These are phyloP conservation scores for Rhododendron mucronatum DNA, from an alignment of 148 eudicot genomes.

Conservation along the genomic window DNA sequence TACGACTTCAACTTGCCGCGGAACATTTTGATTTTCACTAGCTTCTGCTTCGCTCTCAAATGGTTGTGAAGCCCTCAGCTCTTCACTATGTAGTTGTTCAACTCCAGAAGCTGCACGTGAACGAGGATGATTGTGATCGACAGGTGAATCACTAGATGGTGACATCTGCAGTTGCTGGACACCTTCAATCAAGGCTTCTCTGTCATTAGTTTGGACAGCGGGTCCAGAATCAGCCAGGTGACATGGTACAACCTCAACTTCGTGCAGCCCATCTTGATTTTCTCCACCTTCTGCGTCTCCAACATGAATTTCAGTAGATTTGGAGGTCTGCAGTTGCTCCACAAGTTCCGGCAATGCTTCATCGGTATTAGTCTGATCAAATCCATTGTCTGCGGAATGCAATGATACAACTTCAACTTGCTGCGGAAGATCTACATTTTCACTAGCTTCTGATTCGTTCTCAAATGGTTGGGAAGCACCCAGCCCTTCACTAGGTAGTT, in stretches of 20 bases:
- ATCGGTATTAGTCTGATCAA: not conserved
- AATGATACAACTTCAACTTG: constrained; percentile 18
- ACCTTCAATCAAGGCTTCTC: constrained; percentile 12
- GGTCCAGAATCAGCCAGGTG: constrained; percentile 9
- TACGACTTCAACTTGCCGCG: constrained; percentile 13
- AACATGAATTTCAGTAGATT: constrained; percentile 13
- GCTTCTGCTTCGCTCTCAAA: not conserved
- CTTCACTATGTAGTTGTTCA: not conserved
- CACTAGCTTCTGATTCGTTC: not conserved
- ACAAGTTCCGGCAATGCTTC: constrained; percentile 8
- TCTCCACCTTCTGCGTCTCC: constrained; percentile 9
- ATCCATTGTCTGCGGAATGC: constrained; percentile 6
- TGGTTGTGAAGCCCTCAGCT: constrained; percentile 11
- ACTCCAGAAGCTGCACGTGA: constrained; percentile 17
- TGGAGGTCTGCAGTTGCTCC: constrained; percentile 9
- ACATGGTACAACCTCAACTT: constrained; percentile 18
- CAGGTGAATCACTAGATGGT: constrained; percentile 11
- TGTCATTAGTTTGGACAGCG: constrained; percentile 4
- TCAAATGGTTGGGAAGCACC: not conserved
- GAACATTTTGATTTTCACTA: constrained; percentile 3
- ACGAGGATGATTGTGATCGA: constrained; percentile 15
- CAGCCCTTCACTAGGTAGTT: not conserved
- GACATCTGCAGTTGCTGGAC: constrained; percentile 10
- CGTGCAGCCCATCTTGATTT: not conserved
- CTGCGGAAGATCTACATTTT: not conserved